A percentile compares a stretch with the other conserved stretches of the same genome.
These are phyloP conservation scores for Talinum fruticosum DNA, from an alignment of 148 eudicot species.

Conservation along the genomic window DNA sequence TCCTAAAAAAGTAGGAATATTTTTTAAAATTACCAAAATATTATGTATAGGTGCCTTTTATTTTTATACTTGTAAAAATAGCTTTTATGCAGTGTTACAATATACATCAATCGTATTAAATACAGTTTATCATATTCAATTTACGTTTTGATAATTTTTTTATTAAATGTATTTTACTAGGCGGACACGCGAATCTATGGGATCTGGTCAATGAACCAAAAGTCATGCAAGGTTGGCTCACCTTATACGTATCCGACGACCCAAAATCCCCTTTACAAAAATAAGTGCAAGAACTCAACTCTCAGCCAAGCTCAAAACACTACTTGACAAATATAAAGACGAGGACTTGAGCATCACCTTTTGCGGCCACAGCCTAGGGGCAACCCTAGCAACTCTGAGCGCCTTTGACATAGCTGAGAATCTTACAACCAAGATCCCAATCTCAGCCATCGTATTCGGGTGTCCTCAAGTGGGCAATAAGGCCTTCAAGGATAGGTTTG, in stretches of 20 bases:
- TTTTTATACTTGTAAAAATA: too few relatives aligned
- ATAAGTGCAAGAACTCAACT: conserved; percentile 58
- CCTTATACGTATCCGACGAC: conserved; percentile 48
- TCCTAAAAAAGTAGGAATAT: too few relatives aligned
- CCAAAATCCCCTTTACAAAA: conserved; percentile 63
- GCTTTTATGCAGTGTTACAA: too few relatives aligned
- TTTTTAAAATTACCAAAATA: too few relatives aligned
- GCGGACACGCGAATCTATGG: too few relatives aligned
- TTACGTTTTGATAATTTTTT: too few relatives aligned
- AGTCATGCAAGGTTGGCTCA: conserved; percentile 70
- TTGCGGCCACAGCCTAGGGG: conserved; percentile 67
- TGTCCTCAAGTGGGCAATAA: conserved; percentile 78
- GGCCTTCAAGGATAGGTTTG: conserved; percentile 49
- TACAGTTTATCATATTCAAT: too few relatives aligned
- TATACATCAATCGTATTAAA: too few relatives aligned
- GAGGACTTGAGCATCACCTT: conserved; percentile 48
- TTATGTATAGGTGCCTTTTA: too few relatives aligned
- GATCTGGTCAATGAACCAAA: conserved; percentile 23
- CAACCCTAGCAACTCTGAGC: conserved; percentile 50
- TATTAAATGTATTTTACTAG: too few relatives aligned
- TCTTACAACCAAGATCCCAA: conserved; percentile 52
- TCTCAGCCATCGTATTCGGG: conserved; percentile 67
- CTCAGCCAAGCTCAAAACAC: conserved; percentile 32
- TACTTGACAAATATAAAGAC: conserved; percentile 37
- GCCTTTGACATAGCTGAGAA: conserved; percentile 79